These are phyloP conservation scores for Trichaptum fuscoviolaceum DNA, from an alignment of 768 basidiomycete genomes.

Conservation along the genomic window DNA sequence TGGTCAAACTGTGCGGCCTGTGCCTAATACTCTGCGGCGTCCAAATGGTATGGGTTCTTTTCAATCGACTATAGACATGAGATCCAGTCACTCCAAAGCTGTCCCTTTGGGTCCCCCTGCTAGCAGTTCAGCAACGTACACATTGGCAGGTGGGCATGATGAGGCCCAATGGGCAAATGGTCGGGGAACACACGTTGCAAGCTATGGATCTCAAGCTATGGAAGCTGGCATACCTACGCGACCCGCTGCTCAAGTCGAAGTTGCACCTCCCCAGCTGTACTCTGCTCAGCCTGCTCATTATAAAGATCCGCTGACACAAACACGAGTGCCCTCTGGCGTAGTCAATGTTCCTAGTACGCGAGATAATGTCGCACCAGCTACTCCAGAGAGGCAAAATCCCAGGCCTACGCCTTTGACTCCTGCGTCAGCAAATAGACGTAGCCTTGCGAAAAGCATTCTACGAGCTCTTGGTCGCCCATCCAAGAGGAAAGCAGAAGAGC, in stretches of 20 bases:
- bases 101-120: no score
- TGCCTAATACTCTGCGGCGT: not conserved
- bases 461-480: conserved; percentile 1
- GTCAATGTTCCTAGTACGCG: no score
- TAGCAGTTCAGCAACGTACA: no score
- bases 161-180: no score
- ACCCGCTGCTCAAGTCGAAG: not conserved
- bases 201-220: not conserved
- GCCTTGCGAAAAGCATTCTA: conserved; percentile 1
- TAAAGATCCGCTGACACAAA: not conserved
- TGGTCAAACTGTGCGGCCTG: no score
- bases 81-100: not conserved
- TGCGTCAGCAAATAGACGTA: not conserved
- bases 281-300: not conserved
- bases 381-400: not conserved
- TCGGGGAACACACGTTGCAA: not conserved
- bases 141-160: no score
- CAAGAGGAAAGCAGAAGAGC: not conserved
- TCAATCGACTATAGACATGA: not conserved
- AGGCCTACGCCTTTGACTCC: not conserved
- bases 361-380: not conserved
- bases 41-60: not conserved
- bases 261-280: not conserved
- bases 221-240: not conserved
- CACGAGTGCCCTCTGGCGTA: not conserved